Percentiles rank a stretch among this genome's conserved stretches.
Conservation (phyloP, 2,329 filamentous ascomycete species). For the Fusarium beomiforme region DNA sequence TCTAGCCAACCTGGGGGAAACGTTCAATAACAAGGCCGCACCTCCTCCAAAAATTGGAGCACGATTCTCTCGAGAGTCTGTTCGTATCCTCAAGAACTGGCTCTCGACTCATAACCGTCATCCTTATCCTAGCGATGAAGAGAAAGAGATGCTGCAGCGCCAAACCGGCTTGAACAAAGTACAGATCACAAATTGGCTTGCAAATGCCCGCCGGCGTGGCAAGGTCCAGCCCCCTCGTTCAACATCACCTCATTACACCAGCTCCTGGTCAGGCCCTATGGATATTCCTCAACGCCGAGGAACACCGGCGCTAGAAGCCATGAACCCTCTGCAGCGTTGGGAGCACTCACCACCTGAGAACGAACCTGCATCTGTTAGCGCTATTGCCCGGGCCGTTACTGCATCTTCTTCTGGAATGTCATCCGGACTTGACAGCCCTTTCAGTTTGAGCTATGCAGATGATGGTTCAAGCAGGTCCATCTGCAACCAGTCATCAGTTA, state of each 20-base stretch:
- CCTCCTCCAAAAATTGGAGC: slow-evolving; percentile 71
- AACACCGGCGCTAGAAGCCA: slow-evolving; percentile 62
- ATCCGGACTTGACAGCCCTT: slow-evolving; percentile 67
- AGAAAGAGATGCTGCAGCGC: slow-evolving; percentile 81
- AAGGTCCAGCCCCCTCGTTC: slow-evolving; percentile 77
- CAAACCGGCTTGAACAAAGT: slow-evolving; percentile 83
- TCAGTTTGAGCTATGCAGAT: slow-evolving; percentile 67
- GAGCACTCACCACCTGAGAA: slow-evolving; percentile 68
- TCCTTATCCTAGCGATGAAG: slow-evolving; percentile 88
- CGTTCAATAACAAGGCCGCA: slow-evolving; percentile 43
- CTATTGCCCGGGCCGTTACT: slow-evolving; percentile 67
- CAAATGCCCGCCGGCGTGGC: slow-evolving; percentile 84
- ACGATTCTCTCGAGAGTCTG: slow-evolving; percentile 82
- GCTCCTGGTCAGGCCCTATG: slow-evolving; percentile 69
- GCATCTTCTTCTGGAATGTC: slow-evolving; percentile 62
- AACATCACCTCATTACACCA: slow-evolving; percentile 74
- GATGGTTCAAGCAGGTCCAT: slow-evolving; percentile 68
- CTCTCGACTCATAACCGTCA: slow-evolving; percentile 81
- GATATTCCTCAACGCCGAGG: slow-evolving; percentile 75
- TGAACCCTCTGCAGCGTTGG: slow-evolving; percentile 69
- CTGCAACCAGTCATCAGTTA: slow-evolving; percentile 68
- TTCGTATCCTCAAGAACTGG: slow-evolving; percentile 87
- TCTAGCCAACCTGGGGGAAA: slow-evolving; percentile 41
- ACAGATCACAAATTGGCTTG: slow-evolving; percentile 93
- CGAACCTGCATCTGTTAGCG: slow-evolving; percentile 68